Base-by-base conservation (phyloP, 2,329 filamentous ascomycete genomes). In the Fusarium acutatum region DNA sequence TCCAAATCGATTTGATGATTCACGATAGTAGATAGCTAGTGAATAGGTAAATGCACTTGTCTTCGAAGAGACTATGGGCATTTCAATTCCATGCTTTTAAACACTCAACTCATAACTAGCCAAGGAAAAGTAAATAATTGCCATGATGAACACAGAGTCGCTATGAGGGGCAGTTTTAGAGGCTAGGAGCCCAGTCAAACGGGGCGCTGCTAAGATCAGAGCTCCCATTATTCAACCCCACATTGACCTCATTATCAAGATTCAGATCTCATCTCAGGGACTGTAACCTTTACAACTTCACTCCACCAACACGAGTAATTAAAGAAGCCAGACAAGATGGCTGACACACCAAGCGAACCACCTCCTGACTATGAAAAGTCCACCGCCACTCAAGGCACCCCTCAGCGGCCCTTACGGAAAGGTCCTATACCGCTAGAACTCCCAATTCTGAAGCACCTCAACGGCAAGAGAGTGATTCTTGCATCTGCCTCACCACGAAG, bases 401-500 rank as follows among this genome's bases (percentile, higher is more conserved):
- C 78, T 54, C 64, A 75, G 41, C 79, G 76, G 18, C 78, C 73
- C n/a, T 75, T 83, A 57, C 84, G 83, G 60, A 85, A 85, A 61
- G 86, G 86, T 20, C 90, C 90, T 13, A 86, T 89, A 47, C 93
- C 93, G 3, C 89, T 98, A 70, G 88, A 94, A 69, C 88, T 98
- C 24, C 95, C 96, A 22, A 91, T 95, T 63, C 86, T 99, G 67
- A 89, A 89, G 77, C 87, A 92, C 78, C 89, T 99, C 73, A 91
- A 93, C 79, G 89, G 89, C 61, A 94, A 93, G 82, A 89, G 96
- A 73, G 91, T 97, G 11, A 93, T 99, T 75, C 91, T 99, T 34
- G 96, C 96, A 59, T 98, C 95, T 6, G 91, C 93, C 26, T 98
- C 95, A 4, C 96, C 96, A 0, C 89, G 96, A 49, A 89, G 96